These are phyloP conservation scores for Cyanidioschyzon merolae DNA, from an alignment of 23 red algal species.

Conservation along the genomic window DNA sequence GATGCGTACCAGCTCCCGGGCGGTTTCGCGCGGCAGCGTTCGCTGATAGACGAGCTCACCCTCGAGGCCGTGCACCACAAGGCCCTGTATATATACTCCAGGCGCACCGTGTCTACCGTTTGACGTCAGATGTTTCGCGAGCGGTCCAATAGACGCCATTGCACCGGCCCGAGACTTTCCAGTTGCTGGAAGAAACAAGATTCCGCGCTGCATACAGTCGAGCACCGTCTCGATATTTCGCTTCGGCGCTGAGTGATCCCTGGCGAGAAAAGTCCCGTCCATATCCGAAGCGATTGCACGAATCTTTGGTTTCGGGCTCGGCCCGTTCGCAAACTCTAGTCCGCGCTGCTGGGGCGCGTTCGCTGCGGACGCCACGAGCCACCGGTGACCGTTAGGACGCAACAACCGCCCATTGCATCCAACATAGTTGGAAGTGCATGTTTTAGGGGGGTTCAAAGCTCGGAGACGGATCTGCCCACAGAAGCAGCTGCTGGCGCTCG, in stretches of 20 bases:
- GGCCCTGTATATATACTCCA: constrained; percentile 81
- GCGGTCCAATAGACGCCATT: constrained; percentile 34
- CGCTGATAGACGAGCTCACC: constrained; percentile 56
- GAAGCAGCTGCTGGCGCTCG: too few relatives aligned
- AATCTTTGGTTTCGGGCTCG: too few relatives aligned
- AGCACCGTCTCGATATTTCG: neutral
- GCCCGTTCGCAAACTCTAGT: too few relatives aligned
- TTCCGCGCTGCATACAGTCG: constrained; percentile 3
- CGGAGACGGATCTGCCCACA: too few relatives aligned
- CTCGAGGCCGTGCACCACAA: constrained; percentile 40
- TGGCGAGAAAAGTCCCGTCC: constrained; percentile 32
- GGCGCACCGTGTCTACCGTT: constrained; percentile 37
- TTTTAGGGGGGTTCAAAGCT: too few relatives aligned
- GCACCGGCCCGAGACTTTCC: constrained; percentile 73
- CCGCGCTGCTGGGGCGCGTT: too few relatives aligned
- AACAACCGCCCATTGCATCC: too few relatives aligned
- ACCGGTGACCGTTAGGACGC: too few relatives aligned
- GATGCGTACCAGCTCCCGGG: constrained; percentile 21
- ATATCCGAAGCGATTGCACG: constrained; percentile 22
- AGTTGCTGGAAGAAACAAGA: constrained; percentile 56
- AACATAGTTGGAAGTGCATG: too few relatives aligned
- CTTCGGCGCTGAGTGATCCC: neutral
- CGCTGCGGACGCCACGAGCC: too few relatives aligned
- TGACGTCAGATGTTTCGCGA: constrained; percentile 31
- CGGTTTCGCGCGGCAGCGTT: constrained; percentile 30